Conservation (phyloP, 352 stramenopile species). For the Phytophthora pseudosyringae region DNA sequence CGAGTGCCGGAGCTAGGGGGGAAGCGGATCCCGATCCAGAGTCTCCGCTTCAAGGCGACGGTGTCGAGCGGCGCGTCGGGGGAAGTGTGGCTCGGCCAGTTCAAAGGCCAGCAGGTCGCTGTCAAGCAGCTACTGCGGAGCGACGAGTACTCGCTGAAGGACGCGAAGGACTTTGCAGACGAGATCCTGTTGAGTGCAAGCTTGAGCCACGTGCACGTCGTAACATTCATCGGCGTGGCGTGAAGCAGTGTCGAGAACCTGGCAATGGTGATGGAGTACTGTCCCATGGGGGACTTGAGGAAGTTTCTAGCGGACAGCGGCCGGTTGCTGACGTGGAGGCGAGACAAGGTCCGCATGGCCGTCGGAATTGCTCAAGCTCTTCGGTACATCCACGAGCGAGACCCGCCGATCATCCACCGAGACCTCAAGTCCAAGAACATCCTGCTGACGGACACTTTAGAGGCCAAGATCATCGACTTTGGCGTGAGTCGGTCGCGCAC, state of each 20-base stretch:
- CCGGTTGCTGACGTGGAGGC: constrained; percentile 24
- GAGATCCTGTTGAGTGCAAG: constrained; percentile 43
- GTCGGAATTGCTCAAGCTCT: constrained; percentile 41
- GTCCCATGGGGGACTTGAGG: constrained; percentile 32
- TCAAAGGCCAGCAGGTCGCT: constrained; percentile 35
- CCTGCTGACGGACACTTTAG: constrained; percentile 33
- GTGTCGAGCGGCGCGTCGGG: constrained; percentile 40
- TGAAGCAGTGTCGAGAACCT: constrained; percentile 53
- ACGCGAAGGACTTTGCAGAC: constrained; percentile 35
- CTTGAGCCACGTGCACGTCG: constrained; percentile 40
- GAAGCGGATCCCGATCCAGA: constrained; percentile 32
- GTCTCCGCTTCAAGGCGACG: constrained; percentile 22
- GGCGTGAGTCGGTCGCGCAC: constrained; percentile 32
- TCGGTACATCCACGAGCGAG: constrained; percentile 36
- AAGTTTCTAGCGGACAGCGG: constrained; percentile 20
- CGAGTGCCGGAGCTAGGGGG: background rate
- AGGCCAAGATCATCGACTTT: constrained; percentile 55
- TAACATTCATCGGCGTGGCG: constrained; percentile 44
- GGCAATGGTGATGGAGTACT: constrained; percentile 40
- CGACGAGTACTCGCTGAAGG: constrained; percentile 23
- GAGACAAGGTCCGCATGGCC: constrained; percentile 40
- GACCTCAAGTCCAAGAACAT: constrained; percentile 56
- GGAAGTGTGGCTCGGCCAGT: constrained; percentile 40
- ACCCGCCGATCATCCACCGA: constrained; percentile 45
- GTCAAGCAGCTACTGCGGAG: constrained; percentile 46